Evolutionary conservation across 2,329 filamentous ascomycete species (phyloP).

Genomic region (Cladosporium oxysporum): DNA sequence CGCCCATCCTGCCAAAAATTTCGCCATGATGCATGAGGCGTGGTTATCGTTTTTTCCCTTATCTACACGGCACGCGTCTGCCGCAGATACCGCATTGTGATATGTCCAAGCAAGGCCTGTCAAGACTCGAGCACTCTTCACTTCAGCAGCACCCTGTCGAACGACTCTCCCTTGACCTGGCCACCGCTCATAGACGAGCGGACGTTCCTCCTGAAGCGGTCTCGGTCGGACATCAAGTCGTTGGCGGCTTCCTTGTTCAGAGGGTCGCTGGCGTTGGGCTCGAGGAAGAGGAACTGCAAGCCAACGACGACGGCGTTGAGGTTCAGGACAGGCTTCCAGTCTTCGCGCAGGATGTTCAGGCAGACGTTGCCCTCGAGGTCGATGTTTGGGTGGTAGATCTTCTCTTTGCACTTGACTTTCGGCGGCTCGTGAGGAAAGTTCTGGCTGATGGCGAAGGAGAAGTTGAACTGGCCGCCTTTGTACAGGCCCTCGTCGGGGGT

Average conservation of each 20-base stretch:
- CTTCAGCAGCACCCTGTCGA: constrained; percentile 57
- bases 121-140: neutral
- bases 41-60: constrained; percentile 17
- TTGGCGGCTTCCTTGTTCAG: constrained; percentile 97
- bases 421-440: constrained; percentile 97
- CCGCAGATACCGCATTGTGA: neutral
- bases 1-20: neutral
- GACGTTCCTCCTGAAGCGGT: constrained; percentile 90
- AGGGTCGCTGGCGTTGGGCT: constrained; percentile 96
- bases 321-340: constrained; percentile 98
- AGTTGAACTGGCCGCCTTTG: constrained; percentile 82
- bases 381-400: constrained; percentile 99
- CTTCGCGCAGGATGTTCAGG: constrained; percentile 93
- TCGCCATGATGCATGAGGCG: constrained; percentile 19
- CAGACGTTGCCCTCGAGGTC: constrained; percentile 97
- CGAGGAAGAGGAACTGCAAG: constrained; percentile 92
- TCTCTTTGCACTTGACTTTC: constrained; percentile 94
- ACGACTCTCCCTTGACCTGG: constrained; percentile 50
- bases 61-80: constrained; percentile 12
- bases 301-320: constrained; percentile 95
- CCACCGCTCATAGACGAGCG: constrained; percentile 47
- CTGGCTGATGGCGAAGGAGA: constrained; percentile 88
- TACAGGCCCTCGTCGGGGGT: constrained; percentile 87
- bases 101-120: constrained; percentile 2
- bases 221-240: constrained; percentile 80